Percentiles rank a stretch among this genome's conserved stretches.
These are phyloP conservation scores for Eutrema salsugineum DNA, from an alignment of 441 rosid species.

Conservation along the genomic window DNA sequence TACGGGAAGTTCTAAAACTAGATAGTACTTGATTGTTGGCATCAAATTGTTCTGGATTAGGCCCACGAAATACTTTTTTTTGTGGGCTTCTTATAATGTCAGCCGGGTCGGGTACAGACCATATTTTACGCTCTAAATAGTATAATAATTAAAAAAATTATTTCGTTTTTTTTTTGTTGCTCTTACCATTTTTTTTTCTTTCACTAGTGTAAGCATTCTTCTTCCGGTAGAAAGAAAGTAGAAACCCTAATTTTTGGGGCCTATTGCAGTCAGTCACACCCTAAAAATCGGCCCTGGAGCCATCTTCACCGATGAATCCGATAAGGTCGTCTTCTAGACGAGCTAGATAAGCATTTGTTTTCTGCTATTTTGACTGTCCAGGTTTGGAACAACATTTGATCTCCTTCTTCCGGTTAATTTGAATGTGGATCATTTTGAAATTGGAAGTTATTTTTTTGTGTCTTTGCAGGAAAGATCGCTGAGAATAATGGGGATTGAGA, in stretches of 20 bases:
- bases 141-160: neutral
- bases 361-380: conserved; percentile 1
- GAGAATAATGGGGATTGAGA: conserved; percentile 45
- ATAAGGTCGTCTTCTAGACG: neutral
- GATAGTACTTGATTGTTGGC: neutral
- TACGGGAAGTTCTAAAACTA: neutral
- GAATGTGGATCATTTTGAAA: neutral
- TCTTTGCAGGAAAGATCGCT: conserved; percentile 17
- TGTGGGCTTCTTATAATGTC: neutral
- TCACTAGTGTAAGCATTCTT: neutral
- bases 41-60: neutral
- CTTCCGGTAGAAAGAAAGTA: too few species aligned
- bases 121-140: neutral
- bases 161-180: neutral
- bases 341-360: neutral
- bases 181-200: neutral
- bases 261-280: neutral
- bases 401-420: neutral
- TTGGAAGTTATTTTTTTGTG: neutral
- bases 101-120: neutral
- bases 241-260: conserved; percentile 22
- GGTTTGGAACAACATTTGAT: conserved; percentile 1
- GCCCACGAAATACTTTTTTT: neutral
- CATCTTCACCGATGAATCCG: conserved; percentile 11
- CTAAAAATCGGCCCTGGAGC: conserved; percentile 1